Base-by-base conservation (phyloP, 352 stramenopile species). In the Globisporangium camurandrum region DNA sequence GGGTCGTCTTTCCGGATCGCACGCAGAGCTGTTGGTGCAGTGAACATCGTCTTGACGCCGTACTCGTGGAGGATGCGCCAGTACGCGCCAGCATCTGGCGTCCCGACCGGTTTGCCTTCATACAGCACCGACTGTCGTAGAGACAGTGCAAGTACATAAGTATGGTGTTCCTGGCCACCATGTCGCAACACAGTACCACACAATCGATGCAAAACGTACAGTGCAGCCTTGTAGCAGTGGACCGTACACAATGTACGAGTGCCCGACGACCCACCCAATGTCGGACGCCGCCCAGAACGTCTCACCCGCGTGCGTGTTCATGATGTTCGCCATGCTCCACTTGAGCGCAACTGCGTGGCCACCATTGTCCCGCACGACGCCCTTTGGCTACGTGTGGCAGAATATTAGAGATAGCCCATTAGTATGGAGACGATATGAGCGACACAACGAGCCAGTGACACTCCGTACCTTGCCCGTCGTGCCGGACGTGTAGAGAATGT, bases 181-280 rank as follows among this genome's bases (percentile, higher is more conserved):
- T 3, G 19, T 4, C 33, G 14, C 20, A 20, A 30, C 23, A 34
- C 14, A 34, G 16, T 8, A 14, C 9, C 23, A 11, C 46, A 28
- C n/a, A n/a, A n/a, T 4, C 2, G 1, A 12, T 33, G 19, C 27
- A 39, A 4, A 6, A 10, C 54, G 6, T 67, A 77, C 70, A 54
- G 81, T 92, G 54, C 79, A 92, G 24, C 86, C 90, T 48, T 89
- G 67, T 0, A 96, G 49, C 4, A 97, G 62, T 16, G 90, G 88
- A 20, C 76, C 90, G 59, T 97, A 97, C 0, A 95, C 76, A 49
- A 86, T 84, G 61, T 92, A 94, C 1, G 70, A 83, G 64, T 97
- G 88, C 8, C 87, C 87, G 14, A 95, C 82, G 16, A 86, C 77
- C 90, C 90, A 97, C 10, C 90, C 89, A 65, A 95, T 89, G 61